Percentiles rank a stretch among this genome's conserved stretches.
Conservation (phyloP, 2,329 filamentous ascomycete species). For the Alternaria triticimaculans region DNA sequence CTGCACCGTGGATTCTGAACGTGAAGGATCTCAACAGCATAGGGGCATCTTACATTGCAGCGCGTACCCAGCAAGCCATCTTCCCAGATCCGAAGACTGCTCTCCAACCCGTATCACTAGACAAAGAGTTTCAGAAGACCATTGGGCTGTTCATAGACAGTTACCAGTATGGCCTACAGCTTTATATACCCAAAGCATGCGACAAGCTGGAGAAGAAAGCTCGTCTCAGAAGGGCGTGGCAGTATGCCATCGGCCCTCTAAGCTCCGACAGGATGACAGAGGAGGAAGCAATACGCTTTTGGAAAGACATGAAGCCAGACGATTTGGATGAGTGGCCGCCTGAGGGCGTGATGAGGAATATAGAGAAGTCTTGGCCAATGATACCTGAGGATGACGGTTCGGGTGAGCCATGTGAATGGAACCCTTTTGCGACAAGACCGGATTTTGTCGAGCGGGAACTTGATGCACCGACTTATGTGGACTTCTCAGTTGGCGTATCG, state of each 20-base stretch:
- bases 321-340: neutral
- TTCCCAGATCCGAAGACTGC: slow-evolving; percentile 28
- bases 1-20: slow-evolving; percentile 17
- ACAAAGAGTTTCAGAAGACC: slow-evolving; percentile 30
- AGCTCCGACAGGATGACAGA: slow-evolving; percentile 34
- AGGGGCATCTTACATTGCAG: slow-evolving; percentile 34
- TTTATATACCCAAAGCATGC: slow-evolving; percentile 26
- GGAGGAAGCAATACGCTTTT: slow-evolving; percentile 41
- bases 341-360: neutral
- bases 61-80: slow-evolving; percentile 25
- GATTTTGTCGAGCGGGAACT: slow-evolving; percentile 18
- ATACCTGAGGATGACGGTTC: slow-evolving; percentile 26
- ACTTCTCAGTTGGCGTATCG: slow-evolving; percentile 18
- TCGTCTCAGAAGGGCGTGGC: slow-evolving; percentile 33
- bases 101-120: slow-evolving; percentile 23
- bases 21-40: slow-evolving; percentile 9
- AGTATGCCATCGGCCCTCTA: slow-evolving; percentile 34
- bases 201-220: slow-evolving; percentile 14
- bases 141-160: slow-evolving; percentile 46
- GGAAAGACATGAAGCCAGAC: slow-evolving; percentile 17
- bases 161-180: slow-evolving; percentile 35
- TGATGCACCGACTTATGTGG: slow-evolving; percentile 30
- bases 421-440: slow-evolving; percentile 24
- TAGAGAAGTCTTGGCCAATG: slow-evolving; percentile 15
- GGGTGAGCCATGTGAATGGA: slow-evolving; percentile 31